Base-by-base conservation (phyloP, 2,329 filamentous ascomycete species). In the Botrytis medusae region DNA sequence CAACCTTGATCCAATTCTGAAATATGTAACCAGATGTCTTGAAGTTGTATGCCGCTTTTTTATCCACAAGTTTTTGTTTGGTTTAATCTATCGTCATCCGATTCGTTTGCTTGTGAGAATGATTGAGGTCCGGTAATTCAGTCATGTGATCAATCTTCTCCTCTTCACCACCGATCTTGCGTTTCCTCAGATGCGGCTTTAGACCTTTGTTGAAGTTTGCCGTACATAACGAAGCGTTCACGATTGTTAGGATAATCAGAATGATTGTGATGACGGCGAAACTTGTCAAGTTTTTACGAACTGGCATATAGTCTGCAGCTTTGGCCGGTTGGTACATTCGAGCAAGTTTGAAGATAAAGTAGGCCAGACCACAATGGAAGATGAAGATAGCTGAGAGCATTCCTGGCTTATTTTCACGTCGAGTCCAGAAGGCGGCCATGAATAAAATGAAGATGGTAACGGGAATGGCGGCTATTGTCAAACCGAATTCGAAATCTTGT, bases 301-400 rank as follows among this genome's bases (percentile, higher is more conserved):
- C 95, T 7, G 95, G 91, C 69, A 86, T 81, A 84, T 98, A 99
- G 76, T 89, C 86, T 1, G 81, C 72, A 69, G 81, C 82, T 77
- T 89, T 88, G 61, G 82, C 82, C 18, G 88, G 85, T 78, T 92
- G 90, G 83, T 97, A 99, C 90, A 99, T 99, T 81, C 96, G 93
- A 74, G 96, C 92, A 72, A 99, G 90, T 87, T 99, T 99, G 89
- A 98, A 99, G 81, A 97, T 88, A 86, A 99, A 99, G 85, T 98
- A 99, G 73, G 91, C 93, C 77, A 98, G 88, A 57, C 91, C 95
- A 75, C 92, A 94, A 77, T 97, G 91, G 84, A 97, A 98, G 73
- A 98, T 87, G 70, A 95, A 84, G 79, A 98, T 95, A 80, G 94
- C 90, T 77, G 85, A 80, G 71, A 91, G 84, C 90, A 97, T 97